Conservation (phyloP, 805 yeast species). For the Candida ortonii region DNA sequence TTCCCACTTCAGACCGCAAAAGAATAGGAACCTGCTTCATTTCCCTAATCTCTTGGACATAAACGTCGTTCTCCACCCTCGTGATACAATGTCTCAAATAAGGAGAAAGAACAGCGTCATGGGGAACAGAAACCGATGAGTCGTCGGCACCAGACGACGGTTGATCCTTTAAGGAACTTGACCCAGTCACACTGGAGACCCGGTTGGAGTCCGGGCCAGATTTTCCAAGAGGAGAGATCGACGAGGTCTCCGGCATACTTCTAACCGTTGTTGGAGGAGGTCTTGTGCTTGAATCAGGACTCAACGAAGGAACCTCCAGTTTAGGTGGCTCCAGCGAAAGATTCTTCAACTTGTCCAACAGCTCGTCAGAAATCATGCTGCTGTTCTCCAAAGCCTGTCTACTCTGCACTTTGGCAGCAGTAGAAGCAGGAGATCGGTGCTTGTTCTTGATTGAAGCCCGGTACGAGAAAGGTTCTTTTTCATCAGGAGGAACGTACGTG, state of each 20-base stretch:
- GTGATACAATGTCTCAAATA: conserved; percentile 57
- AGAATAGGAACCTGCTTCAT: conserved; percentile 78
- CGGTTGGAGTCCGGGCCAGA: conserved; percentile 7
- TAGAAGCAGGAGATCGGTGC: conserved; percentile 65
- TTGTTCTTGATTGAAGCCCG: conserved; percentile 76
- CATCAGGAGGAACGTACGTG: conserved; percentile 88
- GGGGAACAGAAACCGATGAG: conserved; percentile 15
- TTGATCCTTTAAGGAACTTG: too few relatives aligned
- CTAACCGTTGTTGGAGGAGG: conserved; percentile 18
- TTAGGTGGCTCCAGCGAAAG: conserved; percentile 52
- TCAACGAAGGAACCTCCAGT: conserved; percentile 27
- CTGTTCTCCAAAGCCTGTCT: conserved; percentile 33
- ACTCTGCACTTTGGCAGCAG: conserved; percentile 63
- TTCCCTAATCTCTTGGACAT: conserved; percentile 79
- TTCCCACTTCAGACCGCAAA: conserved; percentile 87
- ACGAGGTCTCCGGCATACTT: conserved; percentile 32
- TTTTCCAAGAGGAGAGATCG: conserved; percentile 13
- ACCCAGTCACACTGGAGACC: conserved; percentile 9
- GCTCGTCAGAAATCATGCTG: conserved; percentile 37
- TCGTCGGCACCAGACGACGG: too few relatives aligned
- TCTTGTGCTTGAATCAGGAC: conserved; percentile 8
- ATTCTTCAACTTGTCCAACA: conserved; percentile 46
- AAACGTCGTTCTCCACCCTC: conserved; percentile 51
- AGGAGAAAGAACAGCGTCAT: conserved; percentile 45
- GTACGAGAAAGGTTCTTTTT: conserved; percentile 71